Percentiles rank a stretch among this genome's conserved stretches.
These are phyloP conservation scores for Lasiodiplodia sp. DNA, from an alignment of 2,329 filamentous ascomycete species.

Conservation along the genomic window DNA sequence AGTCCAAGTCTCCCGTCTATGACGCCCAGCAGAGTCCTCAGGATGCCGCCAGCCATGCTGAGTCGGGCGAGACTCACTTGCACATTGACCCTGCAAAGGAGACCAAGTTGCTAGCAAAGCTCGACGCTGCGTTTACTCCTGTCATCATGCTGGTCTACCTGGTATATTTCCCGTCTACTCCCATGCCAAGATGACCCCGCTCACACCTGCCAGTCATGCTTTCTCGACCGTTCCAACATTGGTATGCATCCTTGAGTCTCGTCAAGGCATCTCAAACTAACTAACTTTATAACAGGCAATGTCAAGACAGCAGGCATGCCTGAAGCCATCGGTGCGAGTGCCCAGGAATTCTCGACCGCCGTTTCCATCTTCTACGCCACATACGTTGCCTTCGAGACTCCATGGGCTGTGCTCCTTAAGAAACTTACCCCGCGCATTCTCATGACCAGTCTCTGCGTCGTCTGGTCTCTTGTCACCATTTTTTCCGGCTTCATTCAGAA, in stretches of 20 bases:
- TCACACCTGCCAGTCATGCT: slow-evolving; percentile 46
- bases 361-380: slow-evolving; percentile 62
- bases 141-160: slow-evolving; percentile 65
- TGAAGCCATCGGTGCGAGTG: slow-evolving; percentile 52
- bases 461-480: slow-evolving; percentile 59
- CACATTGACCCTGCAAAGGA: slow-evolving; percentile 56
- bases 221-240: slow-evolving; percentile 63
- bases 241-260: slow-evolving; percentile 38
- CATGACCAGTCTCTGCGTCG: slow-evolving; percentile 49
- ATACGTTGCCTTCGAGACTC: slow-evolving; percentile 59
- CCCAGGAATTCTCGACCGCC: slow-evolving; percentile 55
- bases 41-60: slow-evolving; percentile 31
- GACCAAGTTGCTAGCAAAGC: slow-evolving; percentile 54
- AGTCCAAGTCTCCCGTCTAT: slow-evolving; percentile 26
- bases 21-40: slow-evolving; percentile 29
- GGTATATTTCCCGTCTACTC: slow-evolving; percentile 29
- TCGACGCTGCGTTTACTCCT: slow-evolving; percentile 58
- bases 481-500: slow-evolving; percentile 56
- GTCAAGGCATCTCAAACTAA: not conserved
- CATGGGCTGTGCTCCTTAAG: slow-evolving; percentile 57
- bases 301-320: slow-evolving; percentile 57
- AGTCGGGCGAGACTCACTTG: slow-evolving; percentile 27
- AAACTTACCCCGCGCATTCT: slow-evolving; percentile 51
- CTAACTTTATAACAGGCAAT: slow-evolving; percentile 47
- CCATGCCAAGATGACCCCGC: not conserved